Evolutionary conservation across 768 basidiomycete species (phyloP).

Genomic region (Dentipellis fragilis): DNA sequence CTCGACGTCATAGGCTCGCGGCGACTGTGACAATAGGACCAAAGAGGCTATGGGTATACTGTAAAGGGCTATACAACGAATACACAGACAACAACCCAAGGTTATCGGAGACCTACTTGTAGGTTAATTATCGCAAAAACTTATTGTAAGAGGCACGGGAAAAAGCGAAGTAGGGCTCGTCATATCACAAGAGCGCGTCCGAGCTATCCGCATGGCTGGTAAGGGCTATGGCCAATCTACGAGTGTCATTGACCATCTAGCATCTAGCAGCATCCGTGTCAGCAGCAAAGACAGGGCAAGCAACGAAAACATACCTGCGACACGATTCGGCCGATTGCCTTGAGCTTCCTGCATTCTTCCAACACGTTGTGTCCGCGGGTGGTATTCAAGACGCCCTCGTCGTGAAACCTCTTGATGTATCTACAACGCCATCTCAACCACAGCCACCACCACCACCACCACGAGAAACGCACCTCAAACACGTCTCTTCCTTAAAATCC

Average conservation of each 20-base stretch:
- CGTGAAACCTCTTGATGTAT: conserved; percentile 8
- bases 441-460: neutral
- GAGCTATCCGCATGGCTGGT: no score
- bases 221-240: no score
- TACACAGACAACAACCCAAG: no score
- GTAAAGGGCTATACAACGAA: no score
- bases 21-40: no score
- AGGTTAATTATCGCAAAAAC: no score
- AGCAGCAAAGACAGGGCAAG: neutral
- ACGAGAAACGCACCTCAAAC: conserved; percentile 36
- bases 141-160: no score
- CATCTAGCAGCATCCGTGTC: neutral
- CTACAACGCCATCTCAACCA: conserved; percentile 2
- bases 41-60: no score
- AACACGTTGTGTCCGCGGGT: conserved; percentile 7
- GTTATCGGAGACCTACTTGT: no score
- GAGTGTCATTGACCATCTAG: neutral
- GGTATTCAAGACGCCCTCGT: conserved; percentile 11
- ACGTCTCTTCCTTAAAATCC: conserved; percentile 72
- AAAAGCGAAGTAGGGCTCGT: no score
- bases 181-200: no score
- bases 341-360: conserved; percentile 13
- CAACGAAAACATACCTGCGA: conserved; percentile 5
- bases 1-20: no score
- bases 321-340: conserved; percentile 12